Percentiles rank a stretch among this genome's conserved stretches.
Evolutionary conservation across 441 rosid species (phyloP).

Genomic region (Euphorbia celastroides): DNA sequence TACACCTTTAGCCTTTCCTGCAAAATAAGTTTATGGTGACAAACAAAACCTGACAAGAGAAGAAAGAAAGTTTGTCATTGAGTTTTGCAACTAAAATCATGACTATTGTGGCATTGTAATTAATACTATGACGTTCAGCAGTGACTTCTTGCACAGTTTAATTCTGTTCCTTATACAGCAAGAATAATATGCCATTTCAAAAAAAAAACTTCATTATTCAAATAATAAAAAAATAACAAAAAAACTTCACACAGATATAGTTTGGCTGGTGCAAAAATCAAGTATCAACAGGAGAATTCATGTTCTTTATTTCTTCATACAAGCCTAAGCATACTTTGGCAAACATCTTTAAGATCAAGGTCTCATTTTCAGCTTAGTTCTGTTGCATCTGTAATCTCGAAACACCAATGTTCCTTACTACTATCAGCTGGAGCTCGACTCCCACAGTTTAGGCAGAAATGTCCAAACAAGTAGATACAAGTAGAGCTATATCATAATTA

Average conservation of each 20-base stretch:
- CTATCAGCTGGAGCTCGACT: background rate
- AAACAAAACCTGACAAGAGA: background rate
- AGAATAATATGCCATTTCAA: background rate
- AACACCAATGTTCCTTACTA: background rate
- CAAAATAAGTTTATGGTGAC: slow-evolving; percentile 2
- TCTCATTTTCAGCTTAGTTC: background rate
- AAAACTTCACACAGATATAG: background rate
- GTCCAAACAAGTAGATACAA: background rate
- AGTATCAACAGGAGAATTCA: background rate
- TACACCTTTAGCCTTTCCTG: slow-evolving; percentile 78
- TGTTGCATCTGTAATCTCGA: background rate
- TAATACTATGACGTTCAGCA: background rate
- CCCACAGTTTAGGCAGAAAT: background rate
- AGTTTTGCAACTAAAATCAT: background rate
- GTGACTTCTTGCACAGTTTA: background rate
- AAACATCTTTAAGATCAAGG: background rate
- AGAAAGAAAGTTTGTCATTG: background rate
- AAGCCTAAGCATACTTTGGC: background rate
- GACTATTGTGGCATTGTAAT: background rate
- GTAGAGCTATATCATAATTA: background rate
- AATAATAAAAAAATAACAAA: no score
- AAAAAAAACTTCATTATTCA: no score
- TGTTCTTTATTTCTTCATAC: background rate
- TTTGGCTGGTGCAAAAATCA: background rate
- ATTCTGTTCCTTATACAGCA: background rate